These are phyloP conservation scores for Neolentinus lepideus DNA, from an alignment of 1,284 basidiomycete genomes.

Conservation along the genomic window DNA sequence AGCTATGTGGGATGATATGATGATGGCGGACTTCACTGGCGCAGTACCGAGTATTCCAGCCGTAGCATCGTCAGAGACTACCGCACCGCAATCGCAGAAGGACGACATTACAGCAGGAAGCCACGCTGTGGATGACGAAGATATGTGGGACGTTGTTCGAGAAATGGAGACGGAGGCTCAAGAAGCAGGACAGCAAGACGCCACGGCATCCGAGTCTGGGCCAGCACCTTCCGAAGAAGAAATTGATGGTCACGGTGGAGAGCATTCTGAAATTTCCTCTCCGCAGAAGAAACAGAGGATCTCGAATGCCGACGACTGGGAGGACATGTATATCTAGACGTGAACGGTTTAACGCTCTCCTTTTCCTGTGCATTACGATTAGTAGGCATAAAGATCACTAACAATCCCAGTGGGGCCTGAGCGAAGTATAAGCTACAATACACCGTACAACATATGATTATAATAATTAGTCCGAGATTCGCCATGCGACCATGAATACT, in stretches of 20 bases:
- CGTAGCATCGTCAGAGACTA: conserved; percentile 1
- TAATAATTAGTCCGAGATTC: too few relatives aligned
- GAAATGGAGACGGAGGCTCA: conserved; percentile 42
- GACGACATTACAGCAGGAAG: conserved; percentile 19
- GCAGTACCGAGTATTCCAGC: conserved; percentile 2
- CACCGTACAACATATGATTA: too few relatives aligned
- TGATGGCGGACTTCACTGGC: conserved; percentile 13
- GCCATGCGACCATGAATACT: too few relatives aligned
- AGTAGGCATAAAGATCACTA: neutral
- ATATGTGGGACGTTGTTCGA: conserved; percentile 62
- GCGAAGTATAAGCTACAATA: neutral
- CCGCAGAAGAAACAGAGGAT: neutral
- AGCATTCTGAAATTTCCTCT: conserved; percentile 1
- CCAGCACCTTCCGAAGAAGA: neutral
- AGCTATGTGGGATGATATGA: conserved; percentile 46
- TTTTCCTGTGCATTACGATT: neutral
- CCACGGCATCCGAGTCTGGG: neutral
- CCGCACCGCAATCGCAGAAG: neutral
- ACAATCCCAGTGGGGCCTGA: neutral
- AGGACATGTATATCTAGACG: conserved; percentile 43
- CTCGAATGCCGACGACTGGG: conserved; percentile 30
- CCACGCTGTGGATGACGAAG: conserved; percentile 38
- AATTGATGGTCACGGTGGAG: conserved; percentile 1
- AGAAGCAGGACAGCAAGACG: neutral
- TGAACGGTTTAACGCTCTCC: neutral